These are phyloP conservation scores for Lactarius quietus DNA, from an alignment of 768 basidiomycete genomes.

Conservation along the genomic window DNA sequence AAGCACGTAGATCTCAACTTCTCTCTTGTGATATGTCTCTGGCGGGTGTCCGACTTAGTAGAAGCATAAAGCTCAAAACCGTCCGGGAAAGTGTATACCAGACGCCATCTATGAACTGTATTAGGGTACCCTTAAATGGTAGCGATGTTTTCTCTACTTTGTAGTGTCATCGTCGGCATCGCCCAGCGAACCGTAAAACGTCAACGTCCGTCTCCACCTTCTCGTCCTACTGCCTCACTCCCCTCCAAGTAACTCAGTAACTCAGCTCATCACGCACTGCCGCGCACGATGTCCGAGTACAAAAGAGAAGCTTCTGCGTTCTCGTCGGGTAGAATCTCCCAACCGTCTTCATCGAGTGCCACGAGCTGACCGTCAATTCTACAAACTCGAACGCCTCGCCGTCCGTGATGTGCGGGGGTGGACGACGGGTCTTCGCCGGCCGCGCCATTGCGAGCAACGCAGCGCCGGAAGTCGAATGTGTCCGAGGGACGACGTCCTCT, in stretches of 20 bases:
- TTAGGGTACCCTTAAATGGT: conserved; percentile 21
- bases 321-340: conserved; percentile 21
- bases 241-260: not conserved
- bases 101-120: conserved; percentile 14
- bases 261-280: not conserved
- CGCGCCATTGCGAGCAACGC: conserved; percentile 18
- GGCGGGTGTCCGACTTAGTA: not conserved
- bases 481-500: not conserved
- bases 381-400: conserved; percentile 21
- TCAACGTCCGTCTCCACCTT: not conserved
- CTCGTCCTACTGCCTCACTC: too few species aligned
- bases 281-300: conserved; percentile 23
- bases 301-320: not conserved
- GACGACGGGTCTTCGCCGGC: conserved; percentile 7
- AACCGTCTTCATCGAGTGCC: conserved; percentile 20
- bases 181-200: conserved; percentile 9
- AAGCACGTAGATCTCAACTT: not conserved
- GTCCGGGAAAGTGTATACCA: conserved; percentile 5
- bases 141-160: conserved; percentile 17
- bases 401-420: conserved; percentile 6
- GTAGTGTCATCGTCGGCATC: conserved; percentile 18
- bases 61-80: not conserved
- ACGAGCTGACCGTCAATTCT: conserved; percentile 19
- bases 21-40: not conserved
- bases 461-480: conserved; percentile 4